Base-by-base conservation (phyloP, 805 yeast genomes). In the Saccharomyces mikatae region DNA sequence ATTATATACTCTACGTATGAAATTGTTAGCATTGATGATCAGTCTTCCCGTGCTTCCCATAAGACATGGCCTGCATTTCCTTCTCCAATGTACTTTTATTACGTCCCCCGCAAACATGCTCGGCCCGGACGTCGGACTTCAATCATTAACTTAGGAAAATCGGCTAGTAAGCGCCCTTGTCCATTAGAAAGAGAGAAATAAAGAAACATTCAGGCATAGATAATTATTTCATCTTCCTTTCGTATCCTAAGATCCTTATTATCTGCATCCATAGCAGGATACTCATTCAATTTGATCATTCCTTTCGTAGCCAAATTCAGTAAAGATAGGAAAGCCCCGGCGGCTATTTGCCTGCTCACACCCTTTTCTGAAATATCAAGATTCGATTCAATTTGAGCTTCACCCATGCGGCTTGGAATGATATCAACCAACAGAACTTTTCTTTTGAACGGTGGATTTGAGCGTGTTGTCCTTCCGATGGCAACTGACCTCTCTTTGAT, bases 291-390 rank as follows among this genome's bases (percentile, higher is more conserved):
- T 22, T 50, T 55, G 27, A 65, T 41, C 30, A 57, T n/a, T 24
- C 60, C 62, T 49, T 60, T 63, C 1, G 69, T 58, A 1, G 71
- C 69, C 17, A 69, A 56, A 41, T 61, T 65, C 21, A 69, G 53
- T 22, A 69, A 28, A 3, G 70, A 63, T 21, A 69, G 52, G 47
- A 69, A 69, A 0, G 71, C 71, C 29, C 62, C 66, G 14, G 70
- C 67, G 6, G 70, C 71, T 10, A 68, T 58, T 29, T 55, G 56
- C 49, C 58, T 65, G 8, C 27, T 8, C 9, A 36, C 24, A 1
- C 24, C 46, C 6, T 29, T 26, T 5, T 27, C 49, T 22, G 22
- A 50, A 24, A 41, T 41, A 17, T 27, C 24, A 31, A 48, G 17
- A 11, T 55, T 53, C 2, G 41, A 6, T 11, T 44, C 57, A 13